Conservation (phyloP, 305 asterid species). For the Lippia alba region DNA sequence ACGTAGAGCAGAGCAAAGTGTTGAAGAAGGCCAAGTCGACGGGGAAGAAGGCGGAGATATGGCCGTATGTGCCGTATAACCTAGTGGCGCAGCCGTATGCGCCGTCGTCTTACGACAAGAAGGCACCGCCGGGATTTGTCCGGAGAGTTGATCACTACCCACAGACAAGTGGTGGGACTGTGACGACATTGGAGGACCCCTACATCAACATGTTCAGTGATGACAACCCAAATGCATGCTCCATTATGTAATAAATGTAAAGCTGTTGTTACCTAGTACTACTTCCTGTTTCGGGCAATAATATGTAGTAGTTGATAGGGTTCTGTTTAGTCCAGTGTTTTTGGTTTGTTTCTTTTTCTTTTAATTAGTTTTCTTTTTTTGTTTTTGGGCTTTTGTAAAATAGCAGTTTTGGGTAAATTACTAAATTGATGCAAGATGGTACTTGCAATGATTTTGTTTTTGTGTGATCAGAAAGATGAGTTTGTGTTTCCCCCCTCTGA, state of each 20-base stretch:
- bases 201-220: constrained; percentile 67
- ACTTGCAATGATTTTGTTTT: not conserved
- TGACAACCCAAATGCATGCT: constrained; percentile 77
- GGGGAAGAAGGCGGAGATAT: constrained; percentile 71
- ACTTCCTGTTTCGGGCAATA: not conserved
- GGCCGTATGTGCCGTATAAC: constrained; percentile 80
- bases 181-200: constrained; percentile 53
- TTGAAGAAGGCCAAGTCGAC: constrained; percentile 64
- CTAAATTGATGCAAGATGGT: too few relatives aligned
- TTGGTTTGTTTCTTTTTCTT: not conserved
- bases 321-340: not conserved
- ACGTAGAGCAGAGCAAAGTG: constrained; percentile 60
- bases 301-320: not conserved
- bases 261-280: not conserved
- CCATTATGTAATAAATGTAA: constrained; percentile 48
- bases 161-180: constrained; percentile 14
- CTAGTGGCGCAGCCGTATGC: constrained; percentile 78
- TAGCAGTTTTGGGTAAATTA: not conserved
- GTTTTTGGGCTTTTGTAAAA: not conserved
- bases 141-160: constrained; percentile 49
- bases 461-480: too few relatives aligned
- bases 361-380: too few relatives aligned
- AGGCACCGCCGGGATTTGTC: constrained; percentile 75
- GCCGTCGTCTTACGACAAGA: constrained; percentile 62
- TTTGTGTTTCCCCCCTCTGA: too few relatives aligned